Conservation (phyloP, 768 basidiomycete genomes). For the Amanita exitialis region DNA sequence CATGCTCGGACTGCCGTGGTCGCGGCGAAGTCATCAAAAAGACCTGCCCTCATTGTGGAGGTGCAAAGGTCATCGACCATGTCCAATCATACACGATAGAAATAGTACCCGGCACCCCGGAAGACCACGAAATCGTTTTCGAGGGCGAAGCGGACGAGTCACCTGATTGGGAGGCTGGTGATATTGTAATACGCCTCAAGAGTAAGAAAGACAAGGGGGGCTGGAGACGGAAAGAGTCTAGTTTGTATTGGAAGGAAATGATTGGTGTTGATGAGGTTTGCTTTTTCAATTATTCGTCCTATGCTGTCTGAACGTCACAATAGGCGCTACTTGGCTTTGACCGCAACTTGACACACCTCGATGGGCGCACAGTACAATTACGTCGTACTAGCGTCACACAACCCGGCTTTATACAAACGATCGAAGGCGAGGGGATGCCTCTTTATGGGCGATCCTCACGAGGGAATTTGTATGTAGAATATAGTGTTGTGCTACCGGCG, state of each 20-base stretch:
- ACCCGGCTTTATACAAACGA: slow-evolving; percentile 80
- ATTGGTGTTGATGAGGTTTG: slow-evolving; percentile 85
- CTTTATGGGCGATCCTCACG: slow-evolving; percentile 44
- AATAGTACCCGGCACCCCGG: slow-evolving; percentile 80
- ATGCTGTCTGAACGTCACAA: background rate
- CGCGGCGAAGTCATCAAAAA: slow-evolving; percentile 72
- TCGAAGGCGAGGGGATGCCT: slow-evolving; percentile 89
- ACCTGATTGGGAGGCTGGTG: slow-evolving; percentile 94
- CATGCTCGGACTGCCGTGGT: slow-evolving; percentile 79
- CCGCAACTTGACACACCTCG: slow-evolving; percentile 84
- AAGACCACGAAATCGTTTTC: slow-evolving; percentile 87
- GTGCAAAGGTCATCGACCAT: slow-evolving; percentile 74
- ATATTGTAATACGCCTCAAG: slow-evolving; percentile 79
- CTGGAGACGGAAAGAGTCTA: slow-evolving; percentile 84
- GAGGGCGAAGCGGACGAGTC: slow-evolving; percentile 96
- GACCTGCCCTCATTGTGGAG: slow-evolving; percentile 74
- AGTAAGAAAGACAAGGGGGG: slow-evolving; percentile 71
- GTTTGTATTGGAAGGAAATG: slow-evolving; percentile 87
- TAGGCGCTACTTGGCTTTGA: slow-evolving; percentile 97
- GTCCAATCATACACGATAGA: slow-evolving; percentile 80
- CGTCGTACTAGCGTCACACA: slow-evolving; percentile 79
- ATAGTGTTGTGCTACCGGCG: slow-evolving; percentile 81
- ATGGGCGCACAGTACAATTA: slow-evolving; percentile 70
- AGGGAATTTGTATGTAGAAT: slow-evolving; percentile 90
- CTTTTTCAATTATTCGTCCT: background rate